Evolutionary conservation across 805 yeast species (phyloP), one percentile per base, ranked within the genome.

Genomic region (Candida vaughaniae): DNA sequence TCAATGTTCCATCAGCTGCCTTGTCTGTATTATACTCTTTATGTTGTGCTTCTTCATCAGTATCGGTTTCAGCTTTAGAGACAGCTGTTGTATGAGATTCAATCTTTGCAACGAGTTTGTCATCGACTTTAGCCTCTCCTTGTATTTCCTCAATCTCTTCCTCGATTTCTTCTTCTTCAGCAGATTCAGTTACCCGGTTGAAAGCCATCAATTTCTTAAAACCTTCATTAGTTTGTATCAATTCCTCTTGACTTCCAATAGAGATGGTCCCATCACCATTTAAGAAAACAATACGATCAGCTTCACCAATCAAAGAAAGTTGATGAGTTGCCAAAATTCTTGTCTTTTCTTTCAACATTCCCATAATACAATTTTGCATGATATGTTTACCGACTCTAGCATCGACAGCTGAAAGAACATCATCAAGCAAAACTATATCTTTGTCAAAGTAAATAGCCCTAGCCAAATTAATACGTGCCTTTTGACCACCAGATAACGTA

Each of bases 401-500:
- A 47, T 60, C 66, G 16, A 60, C 66, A 3, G 66, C 66, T 29
- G 59, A 52, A 29, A 60, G 52, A 10, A 60, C 66, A 44, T 59
- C 66, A 45, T 58, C 64, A 38, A 58, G 25, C n/a, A 60, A 46
- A 22, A 58, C 51, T 16, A 58, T 55, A 30, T 59, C 62, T 27
- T 38, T 47, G 33, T 55, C 38, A 4, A 56, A 52, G 41, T 59
- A 59, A 10, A 60, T 60, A 5, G 66, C 61, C 40, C 66, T 44
- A 3, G 66, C 66, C 25, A 60, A 47, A 39, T 56, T 57, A 39
- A 59, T 51, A 42, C 64, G 45, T 1, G 66, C 64, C 39, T 58
- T 59, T 43, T 60, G 66, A 19, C 66, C 66, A 7, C 66, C 66
- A 19, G 63, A 57, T 29, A 60, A 52, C 1, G 64, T 60, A 16